A percentile compares a stretch with the other conserved stretches of the same genome.
Evolutionary conservation across 2,329 filamentous ascomycete genomes (phyloP).

Genomic region (Bipolaris cookei): DNA sequence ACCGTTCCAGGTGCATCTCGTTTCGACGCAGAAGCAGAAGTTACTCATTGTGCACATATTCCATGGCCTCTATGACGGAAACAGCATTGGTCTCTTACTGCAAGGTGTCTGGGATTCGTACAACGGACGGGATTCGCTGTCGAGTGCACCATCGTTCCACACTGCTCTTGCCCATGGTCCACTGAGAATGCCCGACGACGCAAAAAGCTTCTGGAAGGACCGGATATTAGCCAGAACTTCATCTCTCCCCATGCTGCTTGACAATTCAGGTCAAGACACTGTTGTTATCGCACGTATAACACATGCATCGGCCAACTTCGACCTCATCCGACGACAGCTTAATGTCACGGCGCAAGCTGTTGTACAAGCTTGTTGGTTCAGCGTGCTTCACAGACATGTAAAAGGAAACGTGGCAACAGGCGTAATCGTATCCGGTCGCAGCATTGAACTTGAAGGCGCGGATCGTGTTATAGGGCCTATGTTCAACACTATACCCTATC

Average conservation of each 20-base stretch:
- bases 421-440: conserved; percentile 78
- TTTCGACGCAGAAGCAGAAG: conserved; percentile 41
- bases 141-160: conserved; percentile 64
- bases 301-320: conserved; percentile 55
- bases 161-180: conserved; percentile 74
- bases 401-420: conserved; percentile 65
- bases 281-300: conserved; percentile 46
- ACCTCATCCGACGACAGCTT: conserved; percentile 61
- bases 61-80: conserved; percentile 87
- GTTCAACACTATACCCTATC: conserved; percentile 87
- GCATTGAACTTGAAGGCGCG: conserved; percentile 69
- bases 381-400: conserved; percentile 63
- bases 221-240: conserved; percentile 56
- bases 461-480: conserved; percentile 78
- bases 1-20: conserved; percentile 61
- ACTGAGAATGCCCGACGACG: conserved; percentile 57
- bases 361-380: conserved; percentile 75
- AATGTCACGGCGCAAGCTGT: conserved; percentile 81
- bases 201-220: conserved; percentile 70
- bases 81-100: conserved; percentile 74
- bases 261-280: conserved; percentile 23
- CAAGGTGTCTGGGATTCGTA: conserved; percentile 64
- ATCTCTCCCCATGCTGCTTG: conserved; percentile 36
- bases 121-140: conserved; percentile 27
- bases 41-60: conserved; percentile 73